phyloP scores from a whole-genome alignment of 441 rosid genomes.

The Eutrema salsugineum region DNA sequence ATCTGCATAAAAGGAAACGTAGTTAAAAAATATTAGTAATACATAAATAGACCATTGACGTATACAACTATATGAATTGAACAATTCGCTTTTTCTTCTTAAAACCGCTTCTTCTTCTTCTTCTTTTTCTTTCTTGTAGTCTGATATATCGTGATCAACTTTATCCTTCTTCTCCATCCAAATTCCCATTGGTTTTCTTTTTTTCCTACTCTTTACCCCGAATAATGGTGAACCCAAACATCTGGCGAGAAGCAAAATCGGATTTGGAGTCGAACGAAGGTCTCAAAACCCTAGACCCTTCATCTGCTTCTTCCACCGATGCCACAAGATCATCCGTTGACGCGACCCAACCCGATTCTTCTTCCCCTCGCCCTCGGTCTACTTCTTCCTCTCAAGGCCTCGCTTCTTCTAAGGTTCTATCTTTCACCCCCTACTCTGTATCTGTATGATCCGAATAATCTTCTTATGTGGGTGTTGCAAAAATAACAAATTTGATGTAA shows the following conservation, averaged over 20 bases:
- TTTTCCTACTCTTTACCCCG: not conserved
- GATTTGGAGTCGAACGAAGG: constrained; percentile 10
- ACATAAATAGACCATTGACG: not conserved
- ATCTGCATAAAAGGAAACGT: too few species aligned
- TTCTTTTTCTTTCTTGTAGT: not conserved
- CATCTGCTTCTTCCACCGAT: constrained; percentile 21
- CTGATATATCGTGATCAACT: not conserved
- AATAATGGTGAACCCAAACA: constrained; percentile 1
- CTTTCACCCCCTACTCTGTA: not conserved
- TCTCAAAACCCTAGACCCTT: constrained; percentile 16
- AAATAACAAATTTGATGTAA: not conserved
- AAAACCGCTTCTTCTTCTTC: constrained; percentile 9
- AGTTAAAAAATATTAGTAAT: not conserved
- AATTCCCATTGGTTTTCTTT: not conserved
- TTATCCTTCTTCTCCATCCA: not conserved
- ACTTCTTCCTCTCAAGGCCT: not conserved
- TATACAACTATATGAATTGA: constrained; percentile 1
- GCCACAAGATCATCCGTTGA: constrained; percentile 26
- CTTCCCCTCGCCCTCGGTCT: not conserved
- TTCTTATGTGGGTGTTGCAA: not conserved
- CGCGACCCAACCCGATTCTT: constrained; percentile 10
- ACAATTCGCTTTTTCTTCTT: not conserved
- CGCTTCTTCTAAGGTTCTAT: constrained; percentile 25
- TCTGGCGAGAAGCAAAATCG: not conserved
- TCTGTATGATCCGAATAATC: not conserved